Evolutionary conservation across 116 monocot species (phyloP), one percentile per base, ranked within the genome.

Genomic region (Cymodocea nodosa): DNA sequence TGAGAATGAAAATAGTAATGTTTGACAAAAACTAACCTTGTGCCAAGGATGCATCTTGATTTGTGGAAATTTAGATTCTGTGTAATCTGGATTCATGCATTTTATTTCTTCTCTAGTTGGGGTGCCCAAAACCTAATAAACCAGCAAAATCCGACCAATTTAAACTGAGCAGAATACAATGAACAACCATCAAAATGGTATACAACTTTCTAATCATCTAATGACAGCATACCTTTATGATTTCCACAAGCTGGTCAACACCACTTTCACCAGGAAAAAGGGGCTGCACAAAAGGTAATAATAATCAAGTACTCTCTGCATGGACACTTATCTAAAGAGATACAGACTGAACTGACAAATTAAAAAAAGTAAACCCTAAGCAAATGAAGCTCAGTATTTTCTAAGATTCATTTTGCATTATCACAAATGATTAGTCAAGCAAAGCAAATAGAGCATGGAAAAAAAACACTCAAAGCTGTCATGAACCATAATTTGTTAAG

Each of bases 241-340:
- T 85, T 69, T 89, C 89, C 56, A 89, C 89, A 7, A 89, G 80
- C 68, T 89, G 89, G 63, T 89, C 89, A n/a, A 89, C 80, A 52
- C 89, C 89, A 78, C 89, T 89, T 30, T 85, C 89, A 58, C 89
- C 89, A 75, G 89, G 89, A 78, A 89, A 89, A 34, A 89, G 57
- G 14, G 89, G 89, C 89, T 89, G 71, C 54, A 55, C 8, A 35
- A 55, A 64, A 44, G 17, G 50, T 18, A 20, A 18, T 19, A 64
- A 49, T 5, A 0, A 17, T 35, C 36, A 61, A 17, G 5, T n/a
- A 37, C 37, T 4, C 6, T n/a, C n/a, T n/a, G n/a, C n/a, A n/a
- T n/a, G n/a, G n/a, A n/a, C n/a, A n/a, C n/a, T n/a, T n/a, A n/a
- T 37, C 2, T 4, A 37, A 37, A 37, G 4, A 37, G 37, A 37